These are phyloP conservation scores for Yamadazyma buinensis DNA, from an alignment of 1,139 yeast species.

Conservation along the genomic window DNA sequence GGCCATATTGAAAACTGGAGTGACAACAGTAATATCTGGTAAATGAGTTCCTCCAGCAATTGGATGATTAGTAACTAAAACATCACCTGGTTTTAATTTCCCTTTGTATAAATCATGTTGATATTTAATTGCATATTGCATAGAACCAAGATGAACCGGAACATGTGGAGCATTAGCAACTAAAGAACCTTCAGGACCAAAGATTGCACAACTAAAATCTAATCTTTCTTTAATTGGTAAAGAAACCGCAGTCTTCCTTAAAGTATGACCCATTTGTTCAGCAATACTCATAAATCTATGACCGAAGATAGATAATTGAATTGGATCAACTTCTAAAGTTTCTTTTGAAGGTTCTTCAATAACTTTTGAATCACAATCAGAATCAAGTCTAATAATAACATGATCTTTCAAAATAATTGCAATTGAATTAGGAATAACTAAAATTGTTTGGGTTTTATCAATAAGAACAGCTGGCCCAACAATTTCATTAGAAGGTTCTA, in stretches of 20 bases:
- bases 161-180: constrained; percentile 87
- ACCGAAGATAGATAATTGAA: constrained; percentile 70
- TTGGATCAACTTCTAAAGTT: constrained; percentile 48
- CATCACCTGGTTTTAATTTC: constrained; percentile 62
- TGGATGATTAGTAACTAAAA: constrained; percentile 73
- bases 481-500: constrained; percentile 51
- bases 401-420: constrained; percentile 58
- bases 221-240: constrained; percentile 78
- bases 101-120: constrained; percentile 64
- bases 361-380: no score
- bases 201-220: constrained; percentile 80
- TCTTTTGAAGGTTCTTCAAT: no score
- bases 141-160: constrained; percentile 82
- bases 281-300: constrained; percentile 85
- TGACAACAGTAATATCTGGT: constrained; percentile 78
- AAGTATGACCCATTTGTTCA: constrained; percentile 81
- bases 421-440: constrained; percentile 67
- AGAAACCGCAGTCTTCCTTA: constrained; percentile 74
- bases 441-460: constrained; percentile 83
- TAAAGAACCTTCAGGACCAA: constrained; percentile 67
- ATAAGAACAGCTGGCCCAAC: constrained; percentile 80
- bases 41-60: constrained; percentile 76
- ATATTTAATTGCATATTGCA: constrained; percentile 72
- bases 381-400: constrained; percentile 48
- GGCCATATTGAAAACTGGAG: constrained; percentile 48